phyloP scores from a whole-genome alignment of 192 early-diverging fungal genomes.

The Backusella sp. region DNA sequence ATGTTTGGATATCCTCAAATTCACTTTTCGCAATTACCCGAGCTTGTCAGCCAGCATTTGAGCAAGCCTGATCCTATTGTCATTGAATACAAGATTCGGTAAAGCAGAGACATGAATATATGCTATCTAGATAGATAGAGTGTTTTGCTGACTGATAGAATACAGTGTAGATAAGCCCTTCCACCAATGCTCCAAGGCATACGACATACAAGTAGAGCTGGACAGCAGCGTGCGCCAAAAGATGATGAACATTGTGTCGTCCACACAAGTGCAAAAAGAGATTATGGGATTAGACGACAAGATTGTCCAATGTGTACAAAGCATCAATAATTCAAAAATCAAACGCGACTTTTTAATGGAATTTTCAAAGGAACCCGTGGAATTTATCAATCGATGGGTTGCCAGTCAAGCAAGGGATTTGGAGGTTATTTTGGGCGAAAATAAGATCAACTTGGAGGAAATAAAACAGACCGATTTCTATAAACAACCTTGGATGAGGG shows the following conservation, averaged over 20 bases:
- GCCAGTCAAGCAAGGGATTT: slow-evolving; percentile 91
- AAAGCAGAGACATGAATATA: background rate
- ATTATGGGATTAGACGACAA: slow-evolving; percentile 50
- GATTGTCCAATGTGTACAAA: slow-evolving; percentile 78
- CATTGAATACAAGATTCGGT: slow-evolving; percentile 69
- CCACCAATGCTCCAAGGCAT: slow-evolving; percentile 76
- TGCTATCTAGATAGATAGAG: background rate
- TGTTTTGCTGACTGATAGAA: background rate
- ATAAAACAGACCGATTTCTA: slow-evolving; percentile 70
- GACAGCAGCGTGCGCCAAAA: slow-evolving; percentile 68
- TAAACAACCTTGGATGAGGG: slow-evolving; percentile 76
- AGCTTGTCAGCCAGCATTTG: slow-evolving; percentile 75
- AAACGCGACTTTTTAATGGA: slow-evolving; percentile 92
- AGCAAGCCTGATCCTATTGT: slow-evolving; percentile 82
- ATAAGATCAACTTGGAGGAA: slow-evolving; percentile 74
- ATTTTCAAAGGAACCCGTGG: slow-evolving; percentile 84
- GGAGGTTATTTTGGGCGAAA: slow-evolving; percentile 88
- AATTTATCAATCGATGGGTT: slow-evolving; percentile 91
- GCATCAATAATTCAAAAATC: slow-evolving; percentile 84
- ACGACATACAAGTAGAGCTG: slow-evolving; percentile 90
- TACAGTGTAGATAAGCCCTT: slow-evolving; percentile 80
- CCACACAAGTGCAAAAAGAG: slow-evolving; percentile 45
- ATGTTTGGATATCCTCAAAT: slow-evolving; percentile 69
- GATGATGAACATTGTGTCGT: slow-evolving; percentile 46
- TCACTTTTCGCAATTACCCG: slow-evolving; percentile 79